Evolutionary conservation across 768 basidiomycete species (phyloP).

Genomic region (Termitomyces bulborhizus): DNA sequence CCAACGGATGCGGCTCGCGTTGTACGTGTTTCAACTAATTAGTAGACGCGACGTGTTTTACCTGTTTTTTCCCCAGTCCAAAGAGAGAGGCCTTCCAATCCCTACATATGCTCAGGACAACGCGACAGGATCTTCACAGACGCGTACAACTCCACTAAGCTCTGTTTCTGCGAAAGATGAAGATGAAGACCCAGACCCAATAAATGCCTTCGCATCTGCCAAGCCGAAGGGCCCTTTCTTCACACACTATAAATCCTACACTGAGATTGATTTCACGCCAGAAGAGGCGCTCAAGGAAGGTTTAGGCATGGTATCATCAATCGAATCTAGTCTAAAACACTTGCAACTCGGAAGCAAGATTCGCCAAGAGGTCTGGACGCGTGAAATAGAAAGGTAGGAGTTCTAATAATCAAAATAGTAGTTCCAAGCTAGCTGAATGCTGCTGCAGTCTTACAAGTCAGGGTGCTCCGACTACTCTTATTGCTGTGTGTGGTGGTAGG

Average conservation of each 20-base stretch:
- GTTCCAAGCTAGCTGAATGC: not conserved
- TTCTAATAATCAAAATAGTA: not conserved
- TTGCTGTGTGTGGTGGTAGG: slow-evolving; percentile 60
- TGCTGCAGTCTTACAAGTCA: slow-evolving; percentile 38
- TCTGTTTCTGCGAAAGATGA: not conserved
- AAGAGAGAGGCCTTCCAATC: slow-evolving; percentile 21
- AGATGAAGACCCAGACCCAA: slow-evolving; percentile 8
- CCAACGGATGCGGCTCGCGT: slow-evolving; percentile 20
- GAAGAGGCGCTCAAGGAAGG: slow-evolving; percentile 47
- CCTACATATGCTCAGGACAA: slow-evolving; percentile 15
- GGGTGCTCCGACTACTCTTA: slow-evolving; percentile 49
- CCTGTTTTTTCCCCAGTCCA: slow-evolving; percentile 10
- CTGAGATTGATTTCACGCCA: slow-evolving; percentile 41
- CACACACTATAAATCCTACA: slow-evolving; percentile 27
- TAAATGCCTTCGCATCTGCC: not conserved
- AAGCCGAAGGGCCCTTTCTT: slow-evolving; percentile 21
- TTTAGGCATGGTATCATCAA: slow-evolving; percentile 43
- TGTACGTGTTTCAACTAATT: slow-evolving; percentile 13
- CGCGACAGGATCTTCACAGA: not conserved
- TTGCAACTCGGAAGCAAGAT: slow-evolving; percentile 49
- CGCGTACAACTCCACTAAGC: not conserved
- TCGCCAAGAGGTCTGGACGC: slow-evolving; percentile 52
- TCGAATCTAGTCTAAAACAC: slow-evolving; percentile 35
- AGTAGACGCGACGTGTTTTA: not conserved
- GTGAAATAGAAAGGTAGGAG: slow-evolving; percentile 44